A percentile compares a stretch with the other conserved stretches of the same genome.
Evolutionary conservation across 495 filamentous ascomycete genomes (phyloP).

Genomic region (Hypoxylon crocopeplum): DNA sequence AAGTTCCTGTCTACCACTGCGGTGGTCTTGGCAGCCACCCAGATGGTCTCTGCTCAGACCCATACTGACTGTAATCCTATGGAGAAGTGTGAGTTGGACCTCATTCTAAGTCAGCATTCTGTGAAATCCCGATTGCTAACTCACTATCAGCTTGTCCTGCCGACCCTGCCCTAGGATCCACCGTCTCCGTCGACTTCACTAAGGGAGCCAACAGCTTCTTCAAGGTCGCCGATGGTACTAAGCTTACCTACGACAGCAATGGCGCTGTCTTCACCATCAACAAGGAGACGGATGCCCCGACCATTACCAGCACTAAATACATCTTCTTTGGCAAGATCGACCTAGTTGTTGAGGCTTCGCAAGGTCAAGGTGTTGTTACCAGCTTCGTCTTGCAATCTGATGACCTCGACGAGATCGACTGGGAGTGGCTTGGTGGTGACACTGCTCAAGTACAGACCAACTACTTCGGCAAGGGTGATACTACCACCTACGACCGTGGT

Average conservation of each 20-base stretch:
- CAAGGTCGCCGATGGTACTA: constrained; percentile 66
- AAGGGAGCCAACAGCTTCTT: constrained; percentile 72
- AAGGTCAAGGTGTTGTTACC: constrained; percentile 77
- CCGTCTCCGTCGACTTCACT: constrained; percentile 82
- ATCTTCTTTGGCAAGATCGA: constrained; percentile 83
- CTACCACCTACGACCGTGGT: constrained; percentile 74
- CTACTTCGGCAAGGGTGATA: constrained; percentile 94
- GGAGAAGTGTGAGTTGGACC: constrained; percentile 62
- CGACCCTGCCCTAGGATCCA: constrained; percentile 73
- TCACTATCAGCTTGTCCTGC: constrained; percentile 63
- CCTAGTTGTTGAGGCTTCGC: constrained; percentile 68
- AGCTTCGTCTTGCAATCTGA: constrained; percentile 89
- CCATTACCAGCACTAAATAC: constrained; percentile 71
- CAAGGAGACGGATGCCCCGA: constrained; percentile 77
- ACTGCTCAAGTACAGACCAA: constrained; percentile 79
- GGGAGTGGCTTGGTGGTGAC: constrained; percentile 78
- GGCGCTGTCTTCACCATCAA: constrained; percentile 80
- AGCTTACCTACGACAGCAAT: constrained; percentile 65
- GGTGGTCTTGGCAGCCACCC: constrained; percentile 51
- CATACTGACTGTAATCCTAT: constrained; percentile 77
- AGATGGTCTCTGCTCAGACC: constrained; percentile 71
- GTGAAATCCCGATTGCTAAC: constrained; percentile 13
- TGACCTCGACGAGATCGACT: constrained; percentile 94
- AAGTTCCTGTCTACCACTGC: constrained; percentile 48
- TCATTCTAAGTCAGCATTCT: background rate